Evolutionary conservation across 306 rosid species (phyloP).

Genomic region (Quercus variabilis): DNA sequence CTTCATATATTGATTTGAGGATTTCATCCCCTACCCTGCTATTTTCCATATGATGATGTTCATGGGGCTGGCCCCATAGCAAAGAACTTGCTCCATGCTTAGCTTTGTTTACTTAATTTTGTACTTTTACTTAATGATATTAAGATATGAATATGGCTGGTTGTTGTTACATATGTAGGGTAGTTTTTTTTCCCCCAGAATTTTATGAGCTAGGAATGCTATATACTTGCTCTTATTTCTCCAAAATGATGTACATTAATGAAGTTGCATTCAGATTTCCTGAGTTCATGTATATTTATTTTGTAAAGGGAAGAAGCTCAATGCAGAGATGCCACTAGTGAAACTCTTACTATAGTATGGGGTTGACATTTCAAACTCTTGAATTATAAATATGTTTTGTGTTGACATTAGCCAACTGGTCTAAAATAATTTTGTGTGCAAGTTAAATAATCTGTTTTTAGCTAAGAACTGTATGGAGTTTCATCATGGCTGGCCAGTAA

Average conservation of each 20-base stretch:
- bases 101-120: neutral
- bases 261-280: neutral
- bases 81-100: neutral
- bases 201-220: neutral
- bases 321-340: neutral
- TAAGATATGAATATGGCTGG: neutral
- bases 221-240: neutral
- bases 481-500: constrained; percentile 13
- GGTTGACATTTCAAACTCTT: constrained; percentile 3
- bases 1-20: neutral
- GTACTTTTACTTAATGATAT: neutral
- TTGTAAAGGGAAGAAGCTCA: constrained; percentile 11
- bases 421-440: neutral
- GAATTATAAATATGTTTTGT: neutral
- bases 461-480: constrained; percentile 13
- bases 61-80: neutral
- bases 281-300: neutral
- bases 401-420: neutral
- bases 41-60: neutral
- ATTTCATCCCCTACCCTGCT: neutral
- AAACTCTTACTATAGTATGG: neutral
- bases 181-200: neutral
- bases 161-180: neutral
- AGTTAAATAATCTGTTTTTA: neutral
- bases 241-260: neutral